phyloP scores from a whole-genome alignment of 2,329 filamentous ascomycete species.

The Leptosphaerulina australis region DNA sequence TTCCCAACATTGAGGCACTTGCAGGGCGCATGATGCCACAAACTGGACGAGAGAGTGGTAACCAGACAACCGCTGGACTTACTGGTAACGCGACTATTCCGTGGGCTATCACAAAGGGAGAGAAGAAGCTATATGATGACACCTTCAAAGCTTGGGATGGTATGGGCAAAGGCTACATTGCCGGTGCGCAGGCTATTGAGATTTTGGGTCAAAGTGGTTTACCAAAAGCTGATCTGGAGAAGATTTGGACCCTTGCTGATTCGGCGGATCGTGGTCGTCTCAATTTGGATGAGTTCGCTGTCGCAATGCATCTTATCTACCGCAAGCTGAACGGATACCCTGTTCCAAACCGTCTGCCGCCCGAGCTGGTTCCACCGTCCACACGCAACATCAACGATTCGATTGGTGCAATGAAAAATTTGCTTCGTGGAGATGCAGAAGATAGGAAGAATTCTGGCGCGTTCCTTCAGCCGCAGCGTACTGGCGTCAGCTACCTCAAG shows the following conservation, averaged over 20 bases:
- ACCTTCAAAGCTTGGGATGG: conserved; percentile 98
- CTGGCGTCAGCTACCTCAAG: conserved; percentile 97
- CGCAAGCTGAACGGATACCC: conserved; percentile 95
- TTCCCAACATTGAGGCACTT: conserved; percentile 92
- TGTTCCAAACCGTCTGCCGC: conserved; percentile 81
- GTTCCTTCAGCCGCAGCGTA: conserved; percentile 89
- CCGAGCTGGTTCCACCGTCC: conserved; percentile 92
- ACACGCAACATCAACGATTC: conserved; percentile 92
- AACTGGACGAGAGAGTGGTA: conserved; percentile 77
- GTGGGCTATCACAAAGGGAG: conserved; percentile 98
- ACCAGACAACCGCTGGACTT: conserved; percentile 84
- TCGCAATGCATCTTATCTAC: conserved; percentile 99
- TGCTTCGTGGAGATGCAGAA: conserved; percentile 89
- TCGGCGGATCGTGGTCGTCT: conserved; percentile 92
- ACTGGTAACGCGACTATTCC: conserved; percentile 94
- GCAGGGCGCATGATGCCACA: conserved; percentile 98
- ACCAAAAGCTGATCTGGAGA: conserved; percentile 86
- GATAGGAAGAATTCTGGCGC: conserved; percentile 87
- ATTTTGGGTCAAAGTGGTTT: conserved; percentile 96
- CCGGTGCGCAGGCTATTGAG: conserved; percentile 90
- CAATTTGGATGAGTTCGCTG: conserved; percentile 95
- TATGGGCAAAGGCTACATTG: conserved; percentile 88
- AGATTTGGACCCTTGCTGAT: conserved; percentile 93
- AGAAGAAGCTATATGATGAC: conserved; percentile 95
- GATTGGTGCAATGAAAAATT: conserved; percentile 87